These are phyloP conservation scores for Linum trigynum DNA, from an alignment of 345 rosid genomes.

Conservation along the genomic window DNA sequence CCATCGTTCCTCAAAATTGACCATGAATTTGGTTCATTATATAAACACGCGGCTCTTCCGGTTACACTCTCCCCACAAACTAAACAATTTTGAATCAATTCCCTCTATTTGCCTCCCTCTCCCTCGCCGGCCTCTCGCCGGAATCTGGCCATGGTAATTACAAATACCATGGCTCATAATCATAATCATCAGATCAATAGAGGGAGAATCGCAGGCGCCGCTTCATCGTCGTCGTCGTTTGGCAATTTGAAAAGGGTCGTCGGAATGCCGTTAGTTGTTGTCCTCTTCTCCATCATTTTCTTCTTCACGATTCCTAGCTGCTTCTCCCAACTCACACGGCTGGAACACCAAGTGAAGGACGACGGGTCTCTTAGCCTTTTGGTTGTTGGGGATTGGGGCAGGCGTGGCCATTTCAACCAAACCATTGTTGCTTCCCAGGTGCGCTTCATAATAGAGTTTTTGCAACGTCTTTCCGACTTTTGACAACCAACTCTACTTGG, in stretches of 20 bases:
- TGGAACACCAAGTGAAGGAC: constrained; percentile 33
- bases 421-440: constrained; percentile 67
- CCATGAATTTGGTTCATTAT: neutral
- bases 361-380: constrained; percentile 52
- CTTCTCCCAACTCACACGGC: constrained; percentile 33
- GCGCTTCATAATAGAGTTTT: neutral
- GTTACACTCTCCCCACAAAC: too few species aligned
- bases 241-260: neutral
- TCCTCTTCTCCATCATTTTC: neutral
- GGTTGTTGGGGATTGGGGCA: constrained; percentile 80
- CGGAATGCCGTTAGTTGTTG: neutral
- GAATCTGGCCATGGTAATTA: too few species aligned
- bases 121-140: too few species aligned
- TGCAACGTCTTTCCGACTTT: neutral
- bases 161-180: too few species aligned
- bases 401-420: constrained; percentile 55
- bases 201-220: too few species aligned
- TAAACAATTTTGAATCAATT: too few species aligned
- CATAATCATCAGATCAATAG: neutral
- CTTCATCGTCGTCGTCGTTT: neutral
- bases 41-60: too few species aligned
- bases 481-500: too few species aligned
- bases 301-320: neutral
- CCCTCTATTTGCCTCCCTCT: too few species aligned
- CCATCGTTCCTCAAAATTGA: neutral